These are phyloP conservation scores for Fomitopsis serialis DNA, from an alignment of 768 basidiomycete genomes.

Conservation along the genomic window DNA sequence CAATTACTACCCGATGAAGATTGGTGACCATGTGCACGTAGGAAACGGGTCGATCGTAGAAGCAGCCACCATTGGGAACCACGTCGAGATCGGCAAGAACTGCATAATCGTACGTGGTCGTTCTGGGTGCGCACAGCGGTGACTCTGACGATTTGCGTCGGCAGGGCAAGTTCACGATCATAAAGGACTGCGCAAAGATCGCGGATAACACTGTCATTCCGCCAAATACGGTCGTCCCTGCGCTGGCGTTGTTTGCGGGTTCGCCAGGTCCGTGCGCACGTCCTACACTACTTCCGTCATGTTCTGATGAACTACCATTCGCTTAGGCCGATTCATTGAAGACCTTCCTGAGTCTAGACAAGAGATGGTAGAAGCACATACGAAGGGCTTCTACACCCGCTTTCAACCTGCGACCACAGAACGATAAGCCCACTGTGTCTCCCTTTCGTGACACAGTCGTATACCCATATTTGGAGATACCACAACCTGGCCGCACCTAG, in stretches of 20 bases:
- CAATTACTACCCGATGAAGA: slow-evolving; percentile 98
- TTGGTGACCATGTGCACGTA: slow-evolving; percentile 93
- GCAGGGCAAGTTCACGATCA: slow-evolving; percentile 94
- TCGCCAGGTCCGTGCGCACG: slow-evolving; percentile 65
- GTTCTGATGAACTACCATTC: neutral
- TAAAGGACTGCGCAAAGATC: slow-evolving; percentile 91
- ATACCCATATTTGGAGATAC: neutral
- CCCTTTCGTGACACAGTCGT: neutral
- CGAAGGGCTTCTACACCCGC: slow-evolving; percentile 80
- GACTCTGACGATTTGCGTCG: neutral
- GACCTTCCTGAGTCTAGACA: slow-evolving; percentile 93
- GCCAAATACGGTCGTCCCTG: slow-evolving; percentile 89
- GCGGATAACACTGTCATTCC: slow-evolving; percentile 88
- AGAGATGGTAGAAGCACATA: slow-evolving; percentile 81
- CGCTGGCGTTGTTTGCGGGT: slow-evolving; percentile 78
- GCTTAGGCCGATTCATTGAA: slow-evolving; percentile 68
- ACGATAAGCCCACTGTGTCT: neutral
- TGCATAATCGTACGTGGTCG: slow-evolving; percentile 73
- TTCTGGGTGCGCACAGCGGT: neutral
- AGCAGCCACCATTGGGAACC: slow-evolving; percentile 90
- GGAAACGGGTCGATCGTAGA: slow-evolving; percentile 87
- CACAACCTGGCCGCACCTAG: neutral
- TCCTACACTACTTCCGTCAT: neutral
- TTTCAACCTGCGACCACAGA: slow-evolving; percentile 37
- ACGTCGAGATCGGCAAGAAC: slow-evolving; percentile 92